Evolutionary conservation across 164 flowering plant species (phyloP), one percentile per base, ranked within the genome.

Genomic region (Annona squamosa): DNA sequence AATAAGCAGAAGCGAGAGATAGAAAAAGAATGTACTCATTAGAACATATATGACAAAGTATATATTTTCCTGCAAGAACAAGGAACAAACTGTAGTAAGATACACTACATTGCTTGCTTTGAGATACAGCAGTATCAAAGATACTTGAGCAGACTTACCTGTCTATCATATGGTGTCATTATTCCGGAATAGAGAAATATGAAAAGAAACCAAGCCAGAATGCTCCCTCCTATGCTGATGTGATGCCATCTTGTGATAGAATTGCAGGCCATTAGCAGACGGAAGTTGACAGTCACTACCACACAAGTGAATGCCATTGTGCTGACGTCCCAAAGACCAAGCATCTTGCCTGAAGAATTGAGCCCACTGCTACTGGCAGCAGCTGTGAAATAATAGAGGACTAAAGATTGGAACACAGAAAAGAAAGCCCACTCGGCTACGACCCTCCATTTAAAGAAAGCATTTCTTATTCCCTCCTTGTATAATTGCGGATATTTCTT

Each of bases 251-350:
- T 85, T 62, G 99, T 95, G 52, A 95, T 86, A 19, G 85, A 81
- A 80, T 93, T 88, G 67, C 96, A 90, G 72, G 86, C 82, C 94
- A 95, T 72, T 48, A 95, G 90, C 71, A 95, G 93, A 26, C 99
- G 96, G 71, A 91, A 77, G 76, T 95, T 95, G 75, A 93, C 99
- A 74, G 99, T 88, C 17, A 93, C 85, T 4, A 95, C 96, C 68
- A 91, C 83, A 79, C 91, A 87, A 12, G 97, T 90, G 84, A 93
- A 95, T 61, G 92, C 89, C 94, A 91, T 85, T 16, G 99, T 92
- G 83, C 99, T 95, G 78, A 93, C 85, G 80, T 95, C 99, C 99
- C 99, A 95, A 4, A 86, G 86, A 12, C 99, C 99, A 79, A 95
- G 84, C 68, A 87, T 83, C 86, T 85, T 93, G 43, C 99, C 99